Base-by-base conservation (phyloP, 2,329 filamentous ascomycete species). In the Chalaropsis ovoidea region DNA sequence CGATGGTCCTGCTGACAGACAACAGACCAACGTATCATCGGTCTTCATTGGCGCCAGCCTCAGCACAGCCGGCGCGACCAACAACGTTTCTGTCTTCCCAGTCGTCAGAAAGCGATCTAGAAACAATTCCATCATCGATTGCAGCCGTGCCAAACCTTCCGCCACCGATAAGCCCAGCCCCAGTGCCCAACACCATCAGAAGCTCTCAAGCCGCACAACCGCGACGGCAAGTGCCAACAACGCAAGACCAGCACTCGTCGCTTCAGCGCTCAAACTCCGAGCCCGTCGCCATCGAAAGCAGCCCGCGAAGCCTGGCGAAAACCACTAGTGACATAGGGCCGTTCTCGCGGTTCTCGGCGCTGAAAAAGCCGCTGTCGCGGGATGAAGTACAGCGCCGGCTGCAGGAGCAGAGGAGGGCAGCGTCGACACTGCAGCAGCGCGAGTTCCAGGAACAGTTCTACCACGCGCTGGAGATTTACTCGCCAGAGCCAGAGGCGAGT, bases 401-500 rank as follows among this genome's bases (percentile, higher is more conserved):
- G 43, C 60, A 56, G 35, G 35, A 27, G n/a, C 43, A 41, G 49
- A 45, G 10, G n/a, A 58, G 65, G 61, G 56, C 68, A 10, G 54
- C 67, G 11, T 22, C 71, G 22, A 69, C 69, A 10, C 61, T 72
- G 35, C 68, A 39, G 19, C 64, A 31, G 43, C 64, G 45, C 4
- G 27, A 62, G 39, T 62, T 62, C 47, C 64, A 72, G 42, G 64
- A 62, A 42, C 47, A 61, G 70, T 65, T 73, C 42, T 72, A 72
- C 61, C 69, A 72, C 35, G 73, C 72, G 31, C 73, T 82, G 5
- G 78, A 81, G 58, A 82, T 89, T 61, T 74, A 75, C 2, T 75
- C 86, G 0, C 80, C 82, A 0, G 86, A 87, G 0, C 72, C 77
- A 3, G 76, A 80, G 1, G 80, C 79, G 3, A 73, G 75, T 17